A percentile compares a stretch with the other conserved stretches of the same genome.
Evolutionary conservation across 2,329 filamentous ascomycete genomes (phyloP).

Genomic region (Colletotrichum spinosum): DNA sequence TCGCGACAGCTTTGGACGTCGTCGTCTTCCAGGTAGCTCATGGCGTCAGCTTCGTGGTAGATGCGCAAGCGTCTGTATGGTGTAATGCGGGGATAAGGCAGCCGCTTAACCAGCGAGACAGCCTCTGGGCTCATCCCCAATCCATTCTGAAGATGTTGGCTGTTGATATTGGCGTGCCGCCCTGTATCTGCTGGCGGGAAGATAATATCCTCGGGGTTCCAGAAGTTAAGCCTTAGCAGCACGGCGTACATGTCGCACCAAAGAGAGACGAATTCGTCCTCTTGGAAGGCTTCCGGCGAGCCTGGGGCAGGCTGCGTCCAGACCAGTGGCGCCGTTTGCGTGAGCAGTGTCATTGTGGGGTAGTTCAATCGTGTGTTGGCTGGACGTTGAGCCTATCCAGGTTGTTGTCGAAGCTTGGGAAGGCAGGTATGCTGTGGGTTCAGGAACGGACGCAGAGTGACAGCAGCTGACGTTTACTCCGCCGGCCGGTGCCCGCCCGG

Average conservation of each 20-base stretch:
- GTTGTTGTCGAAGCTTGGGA: no score
- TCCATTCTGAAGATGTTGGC: neutral
- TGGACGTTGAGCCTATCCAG: no score
- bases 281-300: conserved; percentile 2
- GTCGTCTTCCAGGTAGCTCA: conserved; percentile 12
- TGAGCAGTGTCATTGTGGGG: neutral
- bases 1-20: conserved; percentile 15
- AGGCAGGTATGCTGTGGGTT: no score
- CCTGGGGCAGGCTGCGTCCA: conserved; percentile 16
- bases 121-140: conserved; percentile 11
- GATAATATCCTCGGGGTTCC: conserved; percentile 15
- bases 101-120: conserved; percentile 25
- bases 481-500: no score
- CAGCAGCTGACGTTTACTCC: no score
- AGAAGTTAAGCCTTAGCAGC: conserved; percentile 16
- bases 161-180: conserved; percentile 13
- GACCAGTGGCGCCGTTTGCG: conserved; percentile 8
- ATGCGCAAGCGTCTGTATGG: conserved; percentile 8
- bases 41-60: conserved; percentile 11
- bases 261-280: conserved; percentile 28
- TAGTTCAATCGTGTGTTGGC: neutral
- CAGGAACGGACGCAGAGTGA: no score
- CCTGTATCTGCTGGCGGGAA: conserved; percentile 22
- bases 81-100: conserved; percentile 16
- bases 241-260: conserved; percentile 24